Evolutionary conservation across 139 green algal species (phyloP), one percentile per base, ranked within the genome.

Genomic region (Asterochloris erici): DNA sequence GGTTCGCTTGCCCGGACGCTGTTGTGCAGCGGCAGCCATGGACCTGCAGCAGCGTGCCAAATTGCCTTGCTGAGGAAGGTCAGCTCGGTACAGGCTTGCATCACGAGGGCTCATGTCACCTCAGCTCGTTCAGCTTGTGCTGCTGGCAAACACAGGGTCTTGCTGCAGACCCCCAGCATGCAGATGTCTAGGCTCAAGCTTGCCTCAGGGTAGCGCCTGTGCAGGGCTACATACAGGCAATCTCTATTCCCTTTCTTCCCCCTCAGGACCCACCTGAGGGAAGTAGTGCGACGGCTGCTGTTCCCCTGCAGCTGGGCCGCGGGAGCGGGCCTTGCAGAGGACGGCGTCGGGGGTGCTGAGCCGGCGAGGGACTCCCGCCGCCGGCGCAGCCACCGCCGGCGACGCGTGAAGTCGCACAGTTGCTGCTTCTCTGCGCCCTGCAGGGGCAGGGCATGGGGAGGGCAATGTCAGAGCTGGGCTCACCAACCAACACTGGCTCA

Each of bases 321-420:
- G 61, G 63, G 13, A 75, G 63, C 21, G 24, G 27, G 63, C 17
- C 78, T 74, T 27, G 78, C 23, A 24, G 78, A 78, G 13, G 70
- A 60, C 14, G 71, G 76, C 24, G 76, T 61, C 21, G 76, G 23
- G 12, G 60, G 60, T 11, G 54, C 38, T 9, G 71, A 76, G 11
- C 24, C 26, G n/a, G 77, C 79, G 16, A 73, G 73, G 0, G 26
- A 83, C 0, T 70, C 84, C n/a, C 83, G 78, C 0, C 88, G 83
- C 1, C 83, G 73, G 0, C 91, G 90, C 62, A 92, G 75, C 89
- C 89, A 93, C 14, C 91, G 85, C 64, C 90, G 82, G 2, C 90
- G 77, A 2, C 93, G 85, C 24, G 92, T 86, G 68, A 90, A 87
- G 77, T 94, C 88, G 17, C 82, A 27, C 23, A 84, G 24, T 9